These are phyloP conservation scores for Eucalyptus polyanthemos DNA, from an alignment of 345 rosid species.

Conservation along the genomic window DNA sequence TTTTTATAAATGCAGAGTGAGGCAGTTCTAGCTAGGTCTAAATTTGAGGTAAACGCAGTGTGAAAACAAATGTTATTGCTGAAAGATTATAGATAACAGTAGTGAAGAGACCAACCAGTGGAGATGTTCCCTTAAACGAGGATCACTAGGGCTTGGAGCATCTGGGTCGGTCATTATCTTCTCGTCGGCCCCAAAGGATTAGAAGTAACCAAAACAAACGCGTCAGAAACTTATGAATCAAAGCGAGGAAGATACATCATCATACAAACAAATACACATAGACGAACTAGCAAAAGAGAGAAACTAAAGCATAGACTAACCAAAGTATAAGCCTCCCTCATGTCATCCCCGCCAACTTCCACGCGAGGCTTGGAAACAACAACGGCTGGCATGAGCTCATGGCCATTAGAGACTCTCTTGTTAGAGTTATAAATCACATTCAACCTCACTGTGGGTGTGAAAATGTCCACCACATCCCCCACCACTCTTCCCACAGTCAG, in stretches of 20 bases:
- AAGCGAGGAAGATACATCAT: not conserved
- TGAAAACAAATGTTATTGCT: not conserved
- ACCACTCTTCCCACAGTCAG: conserved; percentile 51
- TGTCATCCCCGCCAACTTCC: conserved; percentile 66
- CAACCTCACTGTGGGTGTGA: conserved; percentile 52
- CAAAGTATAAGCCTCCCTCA: conserved; percentile 65
- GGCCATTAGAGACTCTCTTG: conserved; percentile 63
- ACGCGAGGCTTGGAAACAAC: conserved; percentile 46
- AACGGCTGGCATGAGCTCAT: conserved; percentile 53
- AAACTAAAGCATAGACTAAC: conserved; percentile 9
- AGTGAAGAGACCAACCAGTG: conserved; percentile 45
- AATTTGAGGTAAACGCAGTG: not conserved
- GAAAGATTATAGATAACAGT: not conserved
- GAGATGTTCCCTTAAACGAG: conserved; percentile 66
- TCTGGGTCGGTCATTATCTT: conserved; percentile 94
- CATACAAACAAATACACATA: not conserved
- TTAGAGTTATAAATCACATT: conserved; percentile 43
- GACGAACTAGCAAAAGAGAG: not conserved
- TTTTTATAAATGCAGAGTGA: not conserved
- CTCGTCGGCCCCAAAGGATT: not conserved
- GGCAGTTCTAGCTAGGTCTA: not conserved
- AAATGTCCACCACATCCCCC: conserved; percentile 72
- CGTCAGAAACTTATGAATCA: not conserved
- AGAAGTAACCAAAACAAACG: not conserved
- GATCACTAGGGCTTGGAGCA: conserved; percentile 93